Conservation (phyloP, 1,284 basidiomycete species). For the Neonothopanus nambi region DNA sequence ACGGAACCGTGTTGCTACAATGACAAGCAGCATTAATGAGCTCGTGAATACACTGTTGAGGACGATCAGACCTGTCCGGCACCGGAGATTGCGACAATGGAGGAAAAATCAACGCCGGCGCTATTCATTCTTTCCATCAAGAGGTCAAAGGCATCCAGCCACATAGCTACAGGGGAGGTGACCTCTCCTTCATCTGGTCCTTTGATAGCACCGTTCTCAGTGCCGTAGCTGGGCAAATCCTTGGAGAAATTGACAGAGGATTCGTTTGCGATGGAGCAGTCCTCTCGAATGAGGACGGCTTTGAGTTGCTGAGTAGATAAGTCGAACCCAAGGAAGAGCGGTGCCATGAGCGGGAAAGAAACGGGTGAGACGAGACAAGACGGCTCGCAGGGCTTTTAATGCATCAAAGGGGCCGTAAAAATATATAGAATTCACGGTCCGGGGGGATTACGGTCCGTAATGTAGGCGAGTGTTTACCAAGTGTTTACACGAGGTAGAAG, state of each 20-base stretch:
- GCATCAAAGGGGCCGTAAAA: too few species aligned
- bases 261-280: conserved; percentile 68
- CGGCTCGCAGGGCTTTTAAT: background rate
- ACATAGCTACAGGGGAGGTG: conserved; percentile 81
- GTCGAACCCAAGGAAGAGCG: conserved; percentile 82
- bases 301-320: conserved; percentile 89
- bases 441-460: too few species aligned
- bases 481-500: too few species aligned
- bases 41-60: background rate
- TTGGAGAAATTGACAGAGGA: conserved; percentile 78
- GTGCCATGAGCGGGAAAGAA: conserved; percentile 8
- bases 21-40: background rate
- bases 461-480: too few species aligned
- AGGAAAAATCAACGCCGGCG: conserved; percentile 56
- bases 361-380: background rate
- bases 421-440: too few species aligned
- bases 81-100: conserved; percentile 69
- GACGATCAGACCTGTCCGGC: conserved; percentile 63
- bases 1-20: conserved; percentile 88
- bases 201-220: conserved; percentile 70
- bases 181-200: conserved; percentile 72
- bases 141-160: conserved; percentile 83
- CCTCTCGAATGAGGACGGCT: conserved; percentile 64
- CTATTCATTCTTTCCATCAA: conserved; percentile 70
- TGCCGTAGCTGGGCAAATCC: conserved; percentile 75